Base-by-base conservation (phyloP, 768 basidiomycete genomes). In the Gymnopilus junonius region DNA sequence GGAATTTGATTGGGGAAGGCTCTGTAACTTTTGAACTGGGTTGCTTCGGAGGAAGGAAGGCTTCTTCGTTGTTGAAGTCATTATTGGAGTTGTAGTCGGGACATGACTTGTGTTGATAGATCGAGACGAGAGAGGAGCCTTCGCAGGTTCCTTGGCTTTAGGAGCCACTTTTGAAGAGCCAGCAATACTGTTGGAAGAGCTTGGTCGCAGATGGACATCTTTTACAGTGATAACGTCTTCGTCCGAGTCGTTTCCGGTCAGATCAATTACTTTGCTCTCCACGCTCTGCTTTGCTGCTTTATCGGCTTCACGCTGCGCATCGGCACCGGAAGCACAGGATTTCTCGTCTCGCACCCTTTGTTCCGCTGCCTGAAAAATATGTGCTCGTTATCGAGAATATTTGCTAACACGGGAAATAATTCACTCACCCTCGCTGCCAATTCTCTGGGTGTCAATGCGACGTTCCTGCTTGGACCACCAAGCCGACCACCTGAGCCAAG, bases 281-380 rank as follows among this genome's bases (percentile, higher is more conserved):
- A 87, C 77, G 69, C 92, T 92, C 48, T 89, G 83, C 58, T 84
- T 79, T 0, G 87, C 85, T 11, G 91, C 94, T 70, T 87, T 92
- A 21, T 82, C 84, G 1, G 87, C 88, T 72, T 92, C 92, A 2
- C 73, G 79, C 65, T 86, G 74, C 1, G 86, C 88, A 54, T 64
- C 64, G n/a, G 77, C 75, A 1, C 88, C 90, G 10, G 84, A 87
- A 2, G 82, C 91, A 65, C 96, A 98, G 0, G 83, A 74, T 70
- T 88, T 88, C 68, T 91, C 90, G 69, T 97, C 95, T 11, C 78
- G 76, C 12, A 81, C 79, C 65, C 96, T 80, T 59, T 90, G 83
- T 70, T 96, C 94, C 0, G 96, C 96, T 53, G 96, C 96, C 95
- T 97, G 69, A 29, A 40, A 21, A 51, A 42, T 39, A 20, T 43